Evolutionary conservation across 2,329 filamentous ascomycete genomes (phyloP).

Genomic region (Penicillium sp.): DNA sequence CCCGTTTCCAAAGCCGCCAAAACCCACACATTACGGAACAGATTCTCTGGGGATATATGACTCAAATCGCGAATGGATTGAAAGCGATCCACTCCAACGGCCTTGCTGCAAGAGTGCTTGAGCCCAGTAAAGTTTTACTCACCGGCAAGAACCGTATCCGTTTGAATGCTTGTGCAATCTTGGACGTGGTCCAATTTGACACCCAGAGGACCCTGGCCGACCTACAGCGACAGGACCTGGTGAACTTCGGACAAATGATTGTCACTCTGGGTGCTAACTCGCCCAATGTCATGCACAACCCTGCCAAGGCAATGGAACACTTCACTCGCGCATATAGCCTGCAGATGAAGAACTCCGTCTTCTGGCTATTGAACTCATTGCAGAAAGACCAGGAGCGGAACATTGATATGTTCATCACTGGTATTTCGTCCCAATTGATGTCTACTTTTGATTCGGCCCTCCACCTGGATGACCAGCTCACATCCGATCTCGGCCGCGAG

Average conservation of each 20-base stretch:
- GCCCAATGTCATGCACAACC: constrained; percentile 62
- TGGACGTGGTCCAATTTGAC: constrained; percentile 88
- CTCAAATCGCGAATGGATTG: constrained; percentile 86
- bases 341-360: constrained; percentile 76
- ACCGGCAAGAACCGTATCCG: constrained; percentile 90
- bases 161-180: constrained; percentile 82
- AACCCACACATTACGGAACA: constrained; percentile 68
- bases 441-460: constrained; percentile 76
- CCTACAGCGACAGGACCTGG: constrained; percentile 84
- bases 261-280: constrained; percentile 78
- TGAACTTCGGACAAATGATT: constrained; percentile 81
- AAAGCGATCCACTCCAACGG: constrained; percentile 81
- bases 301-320: constrained; percentile 73
- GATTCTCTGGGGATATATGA: constrained; percentile 86
- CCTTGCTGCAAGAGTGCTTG: constrained; percentile 83
- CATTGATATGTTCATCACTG: constrained; percentile 77
- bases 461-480: constrained; percentile 77
- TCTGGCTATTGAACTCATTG: constrained; percentile 77
- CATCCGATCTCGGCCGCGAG: constrained; percentile 73
- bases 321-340: constrained; percentile 76
- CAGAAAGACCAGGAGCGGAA: constrained; percentile 65
- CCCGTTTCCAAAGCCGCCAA: constrained; percentile 47
- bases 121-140: constrained; percentile 84
- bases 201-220: constrained; percentile 69
- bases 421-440: constrained; percentile 77